A percentile compares a stretch with the other conserved stretches of the same genome.
phyloP scores from a whole-genome alignment of 192 early-diverging fungal genomes.

The Backusella macrospora region DNA sequence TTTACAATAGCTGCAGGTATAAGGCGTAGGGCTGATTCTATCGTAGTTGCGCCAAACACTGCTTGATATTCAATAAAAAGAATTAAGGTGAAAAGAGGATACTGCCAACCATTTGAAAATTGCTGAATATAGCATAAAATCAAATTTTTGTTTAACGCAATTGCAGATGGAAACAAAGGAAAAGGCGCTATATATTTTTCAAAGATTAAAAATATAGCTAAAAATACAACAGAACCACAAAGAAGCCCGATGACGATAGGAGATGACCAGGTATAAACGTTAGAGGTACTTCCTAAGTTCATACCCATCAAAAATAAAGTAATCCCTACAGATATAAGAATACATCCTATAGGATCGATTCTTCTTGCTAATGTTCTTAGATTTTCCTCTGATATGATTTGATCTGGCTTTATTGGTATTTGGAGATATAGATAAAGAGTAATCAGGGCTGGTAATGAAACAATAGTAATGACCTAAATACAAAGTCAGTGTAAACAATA shows the following conservation, averaged over 20 bases:
- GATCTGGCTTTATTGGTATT: background rate
- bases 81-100: background rate
- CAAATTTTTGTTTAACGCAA: background rate
- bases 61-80: slow-evolving; percentile 10
- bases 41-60: background rate
- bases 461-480: background rate
- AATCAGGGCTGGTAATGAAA: background rate
- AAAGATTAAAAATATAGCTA: background rate
- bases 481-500: background rate
- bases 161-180: background rate
- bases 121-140: background rate
- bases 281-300: background rate
- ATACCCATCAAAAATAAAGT: background rate
- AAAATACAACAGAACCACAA: background rate
- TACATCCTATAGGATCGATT: background rate
- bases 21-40: background rate
- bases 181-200: background rate
- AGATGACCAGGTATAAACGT: background rate
- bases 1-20: background rate
- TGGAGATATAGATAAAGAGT: slow-evolving; percentile 4
- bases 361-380: background rate
- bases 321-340: background rate
- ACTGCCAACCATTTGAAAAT: slow-evolving; percentile 5
- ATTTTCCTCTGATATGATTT: background rate
- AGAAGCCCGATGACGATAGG: background rate